Evolutionary conservation across 169 alveolate genomes (phyloP).

Genomic region (Eimeria praecox): DNA sequence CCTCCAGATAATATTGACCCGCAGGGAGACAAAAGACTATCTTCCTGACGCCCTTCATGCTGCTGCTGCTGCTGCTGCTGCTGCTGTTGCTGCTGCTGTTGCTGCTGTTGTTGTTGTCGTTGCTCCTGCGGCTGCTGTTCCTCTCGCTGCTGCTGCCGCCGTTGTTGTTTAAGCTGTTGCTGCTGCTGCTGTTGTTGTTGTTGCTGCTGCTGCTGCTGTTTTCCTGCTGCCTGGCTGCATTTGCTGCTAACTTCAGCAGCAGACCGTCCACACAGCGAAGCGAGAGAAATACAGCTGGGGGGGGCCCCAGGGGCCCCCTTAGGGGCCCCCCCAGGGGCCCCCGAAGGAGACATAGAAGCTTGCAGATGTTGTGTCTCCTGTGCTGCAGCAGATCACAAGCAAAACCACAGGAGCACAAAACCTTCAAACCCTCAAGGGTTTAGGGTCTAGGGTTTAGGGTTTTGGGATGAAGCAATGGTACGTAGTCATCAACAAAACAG

Average conservation of each 20-base stretch:
- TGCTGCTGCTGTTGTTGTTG: constrained; percentile 26
- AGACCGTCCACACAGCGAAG: neutral
- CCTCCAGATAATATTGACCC: neutral
- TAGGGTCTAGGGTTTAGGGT: neutral
- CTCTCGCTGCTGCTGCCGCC: neutral
- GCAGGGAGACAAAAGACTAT: neutral
- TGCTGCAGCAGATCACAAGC: neutral
- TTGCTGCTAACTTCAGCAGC: constrained; percentile 28
- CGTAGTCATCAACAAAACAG: neutral
- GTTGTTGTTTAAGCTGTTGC: neutral
- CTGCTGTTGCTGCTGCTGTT: neutral
- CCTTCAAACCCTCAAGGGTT: neutral
- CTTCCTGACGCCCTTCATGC: neutral
- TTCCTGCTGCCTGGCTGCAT: neutral
- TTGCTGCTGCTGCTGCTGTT: neutral
- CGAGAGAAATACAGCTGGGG: too few species aligned
- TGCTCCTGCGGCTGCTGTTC: neutral
- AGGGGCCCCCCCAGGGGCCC: constrained; percentile 41
- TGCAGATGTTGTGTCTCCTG: neutral
- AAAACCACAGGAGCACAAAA: neutral
- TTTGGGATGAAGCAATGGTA: neutral
- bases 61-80: constrained; percentile 29
- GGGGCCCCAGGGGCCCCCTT: neutral
- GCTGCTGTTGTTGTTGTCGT: neutral
- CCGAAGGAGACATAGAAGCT: neutral